Conservation (phyloP, 2,329 filamentous ascomycete species). For the Penicillium sp. region DNA sequence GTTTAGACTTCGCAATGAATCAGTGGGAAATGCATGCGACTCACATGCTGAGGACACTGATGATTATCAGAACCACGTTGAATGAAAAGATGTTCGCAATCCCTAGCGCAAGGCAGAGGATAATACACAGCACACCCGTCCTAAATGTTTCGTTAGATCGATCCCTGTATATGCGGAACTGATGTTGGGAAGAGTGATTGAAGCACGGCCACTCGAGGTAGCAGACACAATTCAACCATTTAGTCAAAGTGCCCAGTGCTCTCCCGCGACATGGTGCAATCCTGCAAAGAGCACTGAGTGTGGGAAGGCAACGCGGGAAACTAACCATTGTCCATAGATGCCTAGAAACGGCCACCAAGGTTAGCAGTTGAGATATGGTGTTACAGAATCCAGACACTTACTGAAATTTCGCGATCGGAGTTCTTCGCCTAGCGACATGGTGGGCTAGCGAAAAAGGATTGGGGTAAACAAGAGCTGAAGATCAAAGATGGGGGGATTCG, state of each 20-base stretch:
- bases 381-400: slow-evolving; percentile 34
- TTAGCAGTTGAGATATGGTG: slow-evolving; percentile 18
- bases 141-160: slow-evolving; percentile 22
- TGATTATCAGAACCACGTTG: slow-evolving; percentile 49
- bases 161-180: background rate
- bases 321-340: slow-evolving; percentile 62
- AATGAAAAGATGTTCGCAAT: slow-evolving; percentile 61
- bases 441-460: slow-evolving; percentile 15
- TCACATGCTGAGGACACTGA: slow-evolving; percentile 52
- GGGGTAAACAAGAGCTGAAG: background rate
- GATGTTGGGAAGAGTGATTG: background rate
- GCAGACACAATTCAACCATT: background rate
- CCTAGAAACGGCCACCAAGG: slow-evolving; percentile 36
- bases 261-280: background rate
- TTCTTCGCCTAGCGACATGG: slow-evolving; percentile 55
- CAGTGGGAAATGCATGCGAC: slow-evolving; percentile 20
- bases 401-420: slow-evolving; percentile 59
- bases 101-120: slow-evolving; percentile 59
- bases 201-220: background rate
- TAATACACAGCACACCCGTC: slow-evolving; percentile 51
- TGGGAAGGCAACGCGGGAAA: slow-evolving; percentile 15
- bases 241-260: background rate
- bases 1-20: slow-evolving; percentile 36
- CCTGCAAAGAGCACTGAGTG: background rate
- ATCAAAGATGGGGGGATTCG: slow-evolving; percentile 1